Evolutionary conservation across 345 rosid genomes (phyloP), one percentile per base, ranked within the genome.

Genomic region (Nasturtium officinale): DNA sequence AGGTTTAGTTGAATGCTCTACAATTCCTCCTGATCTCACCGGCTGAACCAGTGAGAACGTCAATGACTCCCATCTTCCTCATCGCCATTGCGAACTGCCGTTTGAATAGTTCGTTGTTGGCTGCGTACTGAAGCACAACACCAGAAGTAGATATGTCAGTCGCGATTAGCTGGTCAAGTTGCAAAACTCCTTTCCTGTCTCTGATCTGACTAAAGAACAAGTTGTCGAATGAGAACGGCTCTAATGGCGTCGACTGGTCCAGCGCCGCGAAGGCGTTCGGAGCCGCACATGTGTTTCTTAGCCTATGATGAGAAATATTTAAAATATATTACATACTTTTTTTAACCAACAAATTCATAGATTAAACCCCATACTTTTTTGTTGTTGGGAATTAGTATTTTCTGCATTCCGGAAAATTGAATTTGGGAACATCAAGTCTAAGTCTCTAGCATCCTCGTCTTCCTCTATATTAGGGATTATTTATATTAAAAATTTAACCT

Each of bases 21-120:
- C 96, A 92, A 23, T 85, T 86, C 16, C 23, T 76, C 70, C 96
- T 83, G 33, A 90, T 78, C 67, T 89, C 83, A 18, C 98, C 98
- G 2, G 72, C 85, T 9, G 48, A 72, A 35, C 95, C 94, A 9
- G 81, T 80, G 30, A 89, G 87, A 59, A 86, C 90, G 8, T 82
- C 73, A 32, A 86, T 62, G 8, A 62, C 58, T 33, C 87, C 89
- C 87, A 89, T 45, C 81, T 84, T 92, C 61, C 82, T 80, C 86
- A 92, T 87, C 0, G 87, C 98, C 33, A 72, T 74, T 2, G 71
- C 87, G 63, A 92, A 88, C 57, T 84, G 75, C 16, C 65, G 52
- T 55, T 61, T 54, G 58, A 89, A 89, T 11, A 64, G 71, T 37
- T 35, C 45, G 12, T 37, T 61, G 29, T 83, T 74, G n/a, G 46